Evolutionary conservation across 2,329 filamentous ascomycete species (phyloP), one percentile per base, ranked within the genome.

Genomic region (Colletotrichum lupini): DNA sequence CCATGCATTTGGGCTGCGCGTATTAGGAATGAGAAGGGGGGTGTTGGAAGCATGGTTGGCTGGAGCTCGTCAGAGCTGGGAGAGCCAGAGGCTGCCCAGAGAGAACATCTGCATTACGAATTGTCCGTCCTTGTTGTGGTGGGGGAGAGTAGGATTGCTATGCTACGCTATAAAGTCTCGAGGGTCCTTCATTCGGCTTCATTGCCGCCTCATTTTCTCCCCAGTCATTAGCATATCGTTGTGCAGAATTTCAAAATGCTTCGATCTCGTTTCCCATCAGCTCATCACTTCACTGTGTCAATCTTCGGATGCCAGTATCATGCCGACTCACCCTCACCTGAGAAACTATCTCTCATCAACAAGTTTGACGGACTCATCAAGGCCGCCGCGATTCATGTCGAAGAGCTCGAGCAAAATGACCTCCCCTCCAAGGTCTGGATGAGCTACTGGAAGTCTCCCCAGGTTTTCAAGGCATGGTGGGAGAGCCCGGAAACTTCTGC

Each of bases 381-480:
- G 58, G 30, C 28, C 30, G 65, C 69, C 24, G 69, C 65, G 14
- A 68, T 72, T 55, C 65, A 72, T 55, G 69, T 72, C 52, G 69
- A 72, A 37, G 69, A 72, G 59, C 69, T 72, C 14, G 69, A 72
- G 65, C 69, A 72, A 30, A 72, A 72, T 28, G 69, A 72, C 37
- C 69, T 72, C 7, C 69, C 69, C 4, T 72, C 69, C 19, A 72
- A 72, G 65, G 53, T 72, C 53, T 72, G 69, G 69, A 72, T 72
- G 69, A 72, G 69, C 65, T 72, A 72, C 59, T 72, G 69, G 69
- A 55, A 56, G 14, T 63, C 69, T 9, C 69, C 69, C 14, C 65
- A 72, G 53, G 24, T 37, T 14, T 72, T 72, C 59, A 72, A 72
- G 69, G 16, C 59, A 32, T 72, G 69, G 69, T 72, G 69, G 69